Conservation (phyloP, 2,329 filamentous ascomycete species). For the Claviceps arundinis region DNA sequence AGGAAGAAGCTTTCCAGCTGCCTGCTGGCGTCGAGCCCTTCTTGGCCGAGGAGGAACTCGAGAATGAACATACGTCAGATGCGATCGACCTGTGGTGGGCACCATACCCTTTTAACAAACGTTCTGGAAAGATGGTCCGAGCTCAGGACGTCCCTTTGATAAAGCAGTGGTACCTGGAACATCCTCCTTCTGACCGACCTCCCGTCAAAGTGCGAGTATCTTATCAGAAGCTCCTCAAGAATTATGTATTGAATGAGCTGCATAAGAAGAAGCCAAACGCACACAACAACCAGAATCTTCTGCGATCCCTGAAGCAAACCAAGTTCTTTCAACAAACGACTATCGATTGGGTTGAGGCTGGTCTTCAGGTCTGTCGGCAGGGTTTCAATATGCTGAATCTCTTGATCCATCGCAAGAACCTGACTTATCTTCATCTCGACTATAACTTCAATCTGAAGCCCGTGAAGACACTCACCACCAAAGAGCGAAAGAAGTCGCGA, state of each 20-base stretch:
- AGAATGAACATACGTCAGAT: slow-evolving; percentile 76
- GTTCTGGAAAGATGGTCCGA: slow-evolving; percentile 90
- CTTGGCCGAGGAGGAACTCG: slow-evolving; percentile 75
- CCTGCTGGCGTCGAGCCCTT: slow-evolving; percentile 75
- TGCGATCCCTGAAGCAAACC: slow-evolving; percentile 82
- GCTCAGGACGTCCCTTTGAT: slow-evolving; percentile 94
- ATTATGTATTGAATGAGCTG: slow-evolving; percentile 88
- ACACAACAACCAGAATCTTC: slow-evolving; percentile 83
- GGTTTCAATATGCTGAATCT: slow-evolving; percentile 99
- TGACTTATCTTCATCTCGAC: slow-evolving; percentile 95
- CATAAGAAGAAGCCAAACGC: slow-evolving; percentile 95
- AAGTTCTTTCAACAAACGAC: slow-evolving; percentile 99
- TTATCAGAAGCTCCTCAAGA: slow-evolving; percentile 95
- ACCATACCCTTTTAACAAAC: slow-evolving; percentile 85
- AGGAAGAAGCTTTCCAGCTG: slow-evolving; percentile 77
- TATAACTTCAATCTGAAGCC: slow-evolving; percentile 99
- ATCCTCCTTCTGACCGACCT: slow-evolving; percentile 71
- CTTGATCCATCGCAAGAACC: slow-evolving; percentile 92
- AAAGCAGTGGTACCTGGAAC: slow-evolving; percentile 97
- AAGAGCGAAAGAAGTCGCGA: slow-evolving; percentile 97
- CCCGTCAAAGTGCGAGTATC: slow-evolving; percentile 96
- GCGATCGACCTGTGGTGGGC: slow-evolving; percentile 98
- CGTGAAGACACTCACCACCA: slow-evolving; percentile 95
- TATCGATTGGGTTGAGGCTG: slow-evolving; percentile 98
- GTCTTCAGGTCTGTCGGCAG: slow-evolving; percentile 92